Base-by-base conservation (phyloP, 139 green algal genomes). In the Auxenochlorella protothecoides region DNA sequence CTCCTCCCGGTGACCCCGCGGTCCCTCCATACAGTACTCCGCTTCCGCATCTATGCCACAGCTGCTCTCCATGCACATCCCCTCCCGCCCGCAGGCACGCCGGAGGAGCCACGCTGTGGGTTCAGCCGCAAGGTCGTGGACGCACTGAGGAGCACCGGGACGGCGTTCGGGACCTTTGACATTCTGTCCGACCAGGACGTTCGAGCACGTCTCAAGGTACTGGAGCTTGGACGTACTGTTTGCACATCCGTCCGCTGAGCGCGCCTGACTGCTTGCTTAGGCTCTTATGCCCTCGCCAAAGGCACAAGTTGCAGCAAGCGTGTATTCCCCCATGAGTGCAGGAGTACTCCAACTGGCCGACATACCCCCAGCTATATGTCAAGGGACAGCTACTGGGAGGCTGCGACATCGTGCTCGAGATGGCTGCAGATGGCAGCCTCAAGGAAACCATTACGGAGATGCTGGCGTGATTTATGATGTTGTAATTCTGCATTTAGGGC, bases 351-450 rank as follows among this genome's bases (percentile, higher is more conserved):
- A 60, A 69, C 54, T 74, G 72, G 66, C 91, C 91, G 12, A 97
- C 91, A 6, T 97, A 92, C 77, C 92, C 92, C 14, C 92, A 96
- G 83, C 82, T 94, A 65, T 95, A 93, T 74, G 82, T 86, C 3
- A 79, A 87, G 2, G 88, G 88, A 4, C 90, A 97, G 80, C 80
- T 96, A 27, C 12, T 94, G 14, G 90, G 90, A 7, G 90, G 90
- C 52, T 91, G 85, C 72, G 90, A 96, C 76, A 90, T 93, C n/a
- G 75, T 93, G 10, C 63, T 81, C 60, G 86, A 94, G 73, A 86
- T 93, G 82, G 61, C 70, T 5, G 59, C 72, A 3, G 61, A 53
- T 2, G 86, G 85, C 3, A 84, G 89, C 70, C 67, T 80, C 65
- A 69, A 69, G 44, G 65, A n/a, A 8, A 69, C 57, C 11, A 11